Percentiles rank a stretch among this genome's conserved stretches.
phyloP scores from a whole-genome alignment of 2,329 filamentous ascomycete species.

The Microdochium nivale region DNA sequence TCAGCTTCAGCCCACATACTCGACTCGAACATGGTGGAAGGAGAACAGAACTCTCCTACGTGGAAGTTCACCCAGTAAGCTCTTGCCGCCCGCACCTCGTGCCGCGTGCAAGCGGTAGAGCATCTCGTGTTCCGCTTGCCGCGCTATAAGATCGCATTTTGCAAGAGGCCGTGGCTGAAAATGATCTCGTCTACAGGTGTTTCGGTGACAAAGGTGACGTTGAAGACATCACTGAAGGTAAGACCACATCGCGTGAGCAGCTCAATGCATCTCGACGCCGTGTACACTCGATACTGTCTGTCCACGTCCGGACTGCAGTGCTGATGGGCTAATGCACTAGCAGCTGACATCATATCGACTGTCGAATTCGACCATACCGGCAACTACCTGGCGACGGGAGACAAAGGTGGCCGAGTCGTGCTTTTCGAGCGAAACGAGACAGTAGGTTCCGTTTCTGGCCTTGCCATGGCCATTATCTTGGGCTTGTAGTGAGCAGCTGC shows the following conservation, averaged over 20 bases:
- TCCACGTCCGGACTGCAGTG: conserved; percentile 8
- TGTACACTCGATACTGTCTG: background rate
- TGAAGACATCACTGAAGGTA: conserved; percentile 96
- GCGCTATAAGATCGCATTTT: background rate
- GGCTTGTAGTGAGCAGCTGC: background rate
- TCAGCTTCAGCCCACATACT: conserved; percentile 11
- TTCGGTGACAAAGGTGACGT: conserved; percentile 99
- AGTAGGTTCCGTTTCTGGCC: conserved; percentile 42
- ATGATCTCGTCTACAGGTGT: conserved; percentile 52
- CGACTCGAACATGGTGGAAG: conserved; percentile 80
- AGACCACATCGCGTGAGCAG: conserved; percentile 10
- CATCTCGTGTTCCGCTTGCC: background rate
- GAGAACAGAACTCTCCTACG: conserved; percentile 86
- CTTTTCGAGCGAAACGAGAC: conserved; percentile 93
- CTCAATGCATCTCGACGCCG: background rate
- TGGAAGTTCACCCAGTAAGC: conserved; percentile 99
- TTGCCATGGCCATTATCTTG: no score
- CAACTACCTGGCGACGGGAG: conserved; percentile 83
- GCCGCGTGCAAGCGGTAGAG: background rate
- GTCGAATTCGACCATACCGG: conserved; percentile 87
- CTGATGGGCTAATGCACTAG: conserved; percentile 25
- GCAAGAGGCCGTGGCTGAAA: background rate
- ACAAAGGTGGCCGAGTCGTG: conserved; percentile 79
- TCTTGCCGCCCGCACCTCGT: background rate
- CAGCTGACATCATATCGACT: conserved; percentile 81